Evolutionary conservation across 768 basidiomycete genomes (phyloP).

Genomic region (Leccinum rimulosum): DNA sequence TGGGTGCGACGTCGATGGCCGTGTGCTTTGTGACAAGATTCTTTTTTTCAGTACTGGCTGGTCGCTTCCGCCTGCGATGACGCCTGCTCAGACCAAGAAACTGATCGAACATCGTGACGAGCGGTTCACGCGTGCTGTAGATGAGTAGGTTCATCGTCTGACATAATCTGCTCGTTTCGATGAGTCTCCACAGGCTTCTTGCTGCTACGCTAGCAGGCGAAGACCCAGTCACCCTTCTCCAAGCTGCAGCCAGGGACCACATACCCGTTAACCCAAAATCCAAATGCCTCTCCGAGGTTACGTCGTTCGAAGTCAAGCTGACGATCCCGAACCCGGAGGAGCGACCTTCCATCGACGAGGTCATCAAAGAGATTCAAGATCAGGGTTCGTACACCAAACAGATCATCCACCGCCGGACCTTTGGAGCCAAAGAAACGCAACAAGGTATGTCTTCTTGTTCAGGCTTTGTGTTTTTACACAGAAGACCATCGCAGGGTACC

Average conservation of each 20-base stretch:
- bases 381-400: constrained; percentile 71
- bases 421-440: constrained; percentile 50
- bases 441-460: constrained; percentile 38
- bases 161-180: neutral
- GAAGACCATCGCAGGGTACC: constrained; percentile 33
- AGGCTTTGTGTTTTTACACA: neutral
- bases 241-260: constrained; percentile 65
- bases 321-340: constrained; percentile 42
- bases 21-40: neutral
- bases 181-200: constrained; percentile 47
- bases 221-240: constrained; percentile 62
- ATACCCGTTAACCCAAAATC: constrained; percentile 62
- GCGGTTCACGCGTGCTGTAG: constrained; percentile 59
- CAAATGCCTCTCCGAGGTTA: neutral
- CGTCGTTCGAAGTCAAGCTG: constrained; percentile 7
- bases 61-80: constrained; percentile 37
- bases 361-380: constrained; percentile 56
- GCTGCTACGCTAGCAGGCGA: constrained; percentile 47
- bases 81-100: constrained; percentile 59
- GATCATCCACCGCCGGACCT: constrained; percentile 55
- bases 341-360: constrained; percentile 54
- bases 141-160: constrained; percentile 50
- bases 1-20: constrained; percentile 3
- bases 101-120: constrained; percentile 70
- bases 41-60: constrained; percentile 14